phyloP scores from a whole-genome alignment of 371 early-diverging fungal species.

The Mucor mucedo region DNA sequence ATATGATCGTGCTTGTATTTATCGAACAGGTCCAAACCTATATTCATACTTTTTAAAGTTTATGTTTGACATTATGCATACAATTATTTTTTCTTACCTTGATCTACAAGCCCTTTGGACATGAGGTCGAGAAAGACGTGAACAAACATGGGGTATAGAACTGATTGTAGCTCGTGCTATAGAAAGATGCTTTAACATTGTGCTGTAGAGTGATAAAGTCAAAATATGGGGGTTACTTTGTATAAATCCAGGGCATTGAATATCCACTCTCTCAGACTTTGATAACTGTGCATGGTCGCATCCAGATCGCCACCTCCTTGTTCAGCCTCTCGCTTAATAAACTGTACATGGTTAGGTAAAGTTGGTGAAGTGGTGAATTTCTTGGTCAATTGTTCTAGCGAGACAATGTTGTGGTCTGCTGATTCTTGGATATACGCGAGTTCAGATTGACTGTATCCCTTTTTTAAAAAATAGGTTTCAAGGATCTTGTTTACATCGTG shows the following conservation, averaged over 20 bases:
- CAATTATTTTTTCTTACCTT: slow-evolving; percentile 57
- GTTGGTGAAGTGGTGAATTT: slow-evolving; percentile 29
- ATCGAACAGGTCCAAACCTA: slow-evolving; percentile 73
- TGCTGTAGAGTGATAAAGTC: background rate
- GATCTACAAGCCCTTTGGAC: slow-evolving; percentile 56
- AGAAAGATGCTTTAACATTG: background rate
- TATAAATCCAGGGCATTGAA: slow-evolving; percentile 94
- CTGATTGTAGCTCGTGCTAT: slow-evolving; percentile 83
- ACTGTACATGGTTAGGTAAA: slow-evolving; percentile 65
- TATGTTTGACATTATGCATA: background rate
- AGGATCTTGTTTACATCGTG: slow-evolving; percentile 44
- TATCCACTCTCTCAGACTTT: slow-evolving; percentile 88
- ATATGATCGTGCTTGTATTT: slow-evolving; percentile 76
- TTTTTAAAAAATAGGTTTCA: slow-evolving; percentile 44
- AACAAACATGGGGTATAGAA: slow-evolving; percentile 95
- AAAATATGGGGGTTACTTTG: slow-evolving; percentile 59
- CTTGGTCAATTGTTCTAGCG: slow-evolving; percentile 37
- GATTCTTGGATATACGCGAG: slow-evolving; percentile 37
- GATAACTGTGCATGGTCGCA: slow-evolving; percentile 79
- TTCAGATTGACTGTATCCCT: slow-evolving; percentile 41
- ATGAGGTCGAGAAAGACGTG: slow-evolving; percentile 95
- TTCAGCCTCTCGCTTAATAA: slow-evolving; percentile 66
- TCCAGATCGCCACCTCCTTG: slow-evolving; percentile 69
- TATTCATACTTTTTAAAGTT: background rate
- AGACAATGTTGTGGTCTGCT: slow-evolving; percentile 29